Evolutionary conservation across 2,329 filamentous ascomycete genomes (phyloP).

Genomic region (Stagonosporopsis cucurbitacearum): DNA sequence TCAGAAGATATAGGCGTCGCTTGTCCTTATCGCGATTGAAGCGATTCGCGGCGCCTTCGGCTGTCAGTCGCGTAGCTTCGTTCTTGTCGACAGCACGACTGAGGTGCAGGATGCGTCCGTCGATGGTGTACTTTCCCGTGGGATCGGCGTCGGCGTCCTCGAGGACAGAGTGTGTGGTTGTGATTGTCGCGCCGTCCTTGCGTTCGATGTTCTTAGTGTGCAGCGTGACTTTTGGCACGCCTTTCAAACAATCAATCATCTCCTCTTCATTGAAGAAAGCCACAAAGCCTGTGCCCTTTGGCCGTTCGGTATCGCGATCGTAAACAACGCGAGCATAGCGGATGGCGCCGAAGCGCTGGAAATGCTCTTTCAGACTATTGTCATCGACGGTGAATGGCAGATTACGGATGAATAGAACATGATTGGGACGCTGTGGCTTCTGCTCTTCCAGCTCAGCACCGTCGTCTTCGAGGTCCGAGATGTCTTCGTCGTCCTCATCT

Average conservation of each 20-base stretch:
- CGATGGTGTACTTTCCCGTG: conserved; percentile 84
- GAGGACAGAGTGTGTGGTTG: conserved; percentile 72
- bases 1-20: conserved; percentile 83
- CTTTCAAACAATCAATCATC: conserved; percentile 75
- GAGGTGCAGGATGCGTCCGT: conserved; percentile 85
- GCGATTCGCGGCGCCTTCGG: conserved; percentile 67
- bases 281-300: conserved; percentile 92
- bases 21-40: conserved; percentile 83
- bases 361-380: conserved; percentile 81
- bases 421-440: conserved; percentile 65
- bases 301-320: conserved; percentile 82
- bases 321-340: conserved; percentile 92
- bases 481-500: conserved; percentile 47
- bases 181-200: conserved; percentile 46
- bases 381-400: conserved; percentile 89
- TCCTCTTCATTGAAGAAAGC: conserved; percentile 84
- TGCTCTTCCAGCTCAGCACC: conserved; percentile 33
- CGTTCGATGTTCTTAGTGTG: conserved; percentile 44
- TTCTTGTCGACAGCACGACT: conserved; percentile 83
- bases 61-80: conserved; percentile 77
- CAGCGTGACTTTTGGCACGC: conserved; percentile 64
- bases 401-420: conserved; percentile 91
- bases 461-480: conserved; percentile 51
- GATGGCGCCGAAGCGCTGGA: conserved; percentile 83
- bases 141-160: conserved; percentile 85